Conservation (phyloP, 805 yeast species). For the Suhomyces tanzawaensis region DNA sequence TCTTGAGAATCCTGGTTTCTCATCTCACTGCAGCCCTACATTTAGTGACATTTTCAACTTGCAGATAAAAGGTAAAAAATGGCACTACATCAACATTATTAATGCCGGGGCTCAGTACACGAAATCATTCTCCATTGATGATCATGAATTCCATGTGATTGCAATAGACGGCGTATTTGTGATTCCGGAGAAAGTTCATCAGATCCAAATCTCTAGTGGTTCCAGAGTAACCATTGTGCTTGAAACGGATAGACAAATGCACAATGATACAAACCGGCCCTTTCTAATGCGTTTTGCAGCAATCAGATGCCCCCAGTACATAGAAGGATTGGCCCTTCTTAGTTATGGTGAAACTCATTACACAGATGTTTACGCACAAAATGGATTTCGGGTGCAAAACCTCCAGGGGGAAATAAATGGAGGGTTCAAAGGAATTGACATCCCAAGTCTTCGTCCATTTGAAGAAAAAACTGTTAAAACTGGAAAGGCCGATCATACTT, state of each 20-base stretch:
- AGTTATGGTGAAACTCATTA: conserved; percentile 16
- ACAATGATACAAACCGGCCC: conserved; percentile 15
- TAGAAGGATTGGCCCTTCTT: conserved; percentile 26
- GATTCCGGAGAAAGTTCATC: conserved; percentile 22
- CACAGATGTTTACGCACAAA: background rate
- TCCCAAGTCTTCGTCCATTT: conserved; percentile 7
- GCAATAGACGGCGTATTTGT: conserved; percentile 34
- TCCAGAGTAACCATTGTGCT: conserved; percentile 26
- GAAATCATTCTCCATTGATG: conserved; percentile 32
- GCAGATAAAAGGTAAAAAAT: conserved; percentile 18
- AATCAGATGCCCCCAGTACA: conserved; percentile 25
- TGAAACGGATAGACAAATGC: conserved; percentile 18
- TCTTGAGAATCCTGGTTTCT: conserved; percentile 24
- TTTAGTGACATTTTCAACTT: conserved; percentile 16
- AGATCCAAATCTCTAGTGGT: conserved; percentile 31
- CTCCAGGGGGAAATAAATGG: conserved; percentile 20
- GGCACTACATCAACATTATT: conserved; percentile 27
- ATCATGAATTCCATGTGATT: conserved; percentile 26
- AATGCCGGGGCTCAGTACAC: conserved; percentile 36
- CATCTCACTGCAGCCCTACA: conserved; percentile 20
- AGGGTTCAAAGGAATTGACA: conserved; percentile 1
- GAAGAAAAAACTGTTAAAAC: conserved; percentile 2
- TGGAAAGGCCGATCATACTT: conserved; percentile 25
- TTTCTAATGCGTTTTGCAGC: conserved; percentile 29
- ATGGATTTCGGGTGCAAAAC: conserved; percentile 21